These are phyloP conservation scores for Pyricularia pennisetigena DNA, from an alignment of 2,329 filamentous ascomycete genomes.

Conservation along the genomic window DNA sequence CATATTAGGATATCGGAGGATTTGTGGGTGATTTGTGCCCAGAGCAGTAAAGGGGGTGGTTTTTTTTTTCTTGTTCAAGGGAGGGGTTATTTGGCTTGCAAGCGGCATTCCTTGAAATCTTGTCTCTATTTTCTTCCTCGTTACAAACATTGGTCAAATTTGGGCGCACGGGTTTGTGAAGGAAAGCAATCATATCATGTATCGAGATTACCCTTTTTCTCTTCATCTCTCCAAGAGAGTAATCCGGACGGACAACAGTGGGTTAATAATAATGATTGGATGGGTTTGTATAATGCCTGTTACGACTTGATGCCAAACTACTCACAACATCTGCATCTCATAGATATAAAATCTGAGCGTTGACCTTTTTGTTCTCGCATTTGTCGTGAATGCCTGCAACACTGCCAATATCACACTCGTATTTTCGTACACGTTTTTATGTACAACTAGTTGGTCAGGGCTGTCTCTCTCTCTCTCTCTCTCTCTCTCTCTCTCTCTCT, in stretches of 20 bases:
- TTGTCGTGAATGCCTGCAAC: background rate
- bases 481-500: background rate
- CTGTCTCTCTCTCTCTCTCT: background rate
- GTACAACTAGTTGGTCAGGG: background rate
- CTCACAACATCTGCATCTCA: background rate
- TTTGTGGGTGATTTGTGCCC: background rate
- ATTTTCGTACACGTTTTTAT: background rate
- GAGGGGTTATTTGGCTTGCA: background rate
- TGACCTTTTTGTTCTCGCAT: background rate
- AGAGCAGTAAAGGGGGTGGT: background rate
- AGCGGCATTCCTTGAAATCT: background rate
- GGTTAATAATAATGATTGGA: background rate
- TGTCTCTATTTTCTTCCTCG: background rate
- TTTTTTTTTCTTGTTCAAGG: background rate
- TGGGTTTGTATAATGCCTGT: background rate
- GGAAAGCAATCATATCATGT: background rate
- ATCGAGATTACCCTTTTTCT: background rate
- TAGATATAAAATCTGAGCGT: background rate
- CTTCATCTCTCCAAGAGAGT: background rate
- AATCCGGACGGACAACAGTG: background rate
- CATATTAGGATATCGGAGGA: background rate
- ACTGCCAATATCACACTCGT: background rate
- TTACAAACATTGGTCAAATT: background rate
- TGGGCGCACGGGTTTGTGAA: background rate
- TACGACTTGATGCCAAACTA: background rate